Evolutionary conservation across 306 rosid species (phyloP).

Genomic region (Urtica urens): DNA sequence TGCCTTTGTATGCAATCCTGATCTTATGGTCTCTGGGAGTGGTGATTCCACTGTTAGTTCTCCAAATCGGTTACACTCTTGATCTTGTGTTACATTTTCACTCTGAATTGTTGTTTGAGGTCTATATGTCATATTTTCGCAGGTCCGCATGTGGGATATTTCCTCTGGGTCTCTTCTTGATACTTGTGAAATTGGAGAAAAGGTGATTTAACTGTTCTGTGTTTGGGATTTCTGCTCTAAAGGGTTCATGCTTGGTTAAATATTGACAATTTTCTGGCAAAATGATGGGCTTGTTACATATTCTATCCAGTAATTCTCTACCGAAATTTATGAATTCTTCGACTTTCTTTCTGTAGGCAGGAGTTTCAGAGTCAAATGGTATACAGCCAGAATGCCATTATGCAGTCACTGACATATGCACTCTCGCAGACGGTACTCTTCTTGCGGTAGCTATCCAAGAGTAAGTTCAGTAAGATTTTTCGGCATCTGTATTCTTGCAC

Average conservation of each 20-base stretch:
- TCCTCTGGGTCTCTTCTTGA: conserved; percentile 61
- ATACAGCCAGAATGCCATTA: conserved; percentile 38
- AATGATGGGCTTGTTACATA: no score
- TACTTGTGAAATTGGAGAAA: conserved; percentile 56
- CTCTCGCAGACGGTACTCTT: conserved; percentile 40
- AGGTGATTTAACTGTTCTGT: conserved; percentile 35
- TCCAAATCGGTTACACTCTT: conserved; percentile 9
- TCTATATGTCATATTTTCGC: conserved; percentile 17
- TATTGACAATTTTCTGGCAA: no score
- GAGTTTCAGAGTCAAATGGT: conserved; percentile 48
- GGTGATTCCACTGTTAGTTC: conserved; percentile 82
- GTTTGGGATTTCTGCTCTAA: no score
- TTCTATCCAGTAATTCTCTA: not conserved
- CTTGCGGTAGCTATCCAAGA: conserved; percentile 86
- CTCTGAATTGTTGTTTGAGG: not conserved
- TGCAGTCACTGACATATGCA: conserved; percentile 61
- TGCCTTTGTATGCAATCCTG: conserved; percentile 45
- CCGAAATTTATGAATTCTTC: conserved; percentile 22
- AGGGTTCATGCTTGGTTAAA: no score
- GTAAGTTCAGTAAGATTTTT: conserved; percentile 28
- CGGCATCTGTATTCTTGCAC: conserved; percentile 7
- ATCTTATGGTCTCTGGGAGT: conserved; percentile 75
- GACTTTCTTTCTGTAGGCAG: conserved; percentile 58
- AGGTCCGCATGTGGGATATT: conserved; percentile 86
- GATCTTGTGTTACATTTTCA: conserved; percentile 8